Evolutionary conservation across 768 basidiomycete genomes (phyloP), one percentile per base, ranked within the genome.

Genomic region (Pleurotus platypus): DNA sequence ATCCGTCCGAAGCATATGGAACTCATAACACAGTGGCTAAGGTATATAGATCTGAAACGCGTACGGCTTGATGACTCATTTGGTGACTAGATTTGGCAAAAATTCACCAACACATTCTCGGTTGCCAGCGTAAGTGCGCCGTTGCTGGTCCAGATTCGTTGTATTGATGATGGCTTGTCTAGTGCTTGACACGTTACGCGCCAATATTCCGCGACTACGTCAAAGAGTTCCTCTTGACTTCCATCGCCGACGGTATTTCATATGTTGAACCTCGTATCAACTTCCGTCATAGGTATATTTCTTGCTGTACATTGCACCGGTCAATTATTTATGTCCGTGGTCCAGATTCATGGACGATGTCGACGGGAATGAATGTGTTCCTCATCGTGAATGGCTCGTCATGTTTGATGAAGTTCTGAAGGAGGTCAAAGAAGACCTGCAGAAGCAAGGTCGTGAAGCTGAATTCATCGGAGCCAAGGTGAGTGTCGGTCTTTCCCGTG

Each of bases 391-490:
- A 43, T 85, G 83, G 82, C 60, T 89, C 11, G 46, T 70, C 12
- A 77, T 78, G 40, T 86, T 87, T 58, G 78, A 80, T 42, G 64
- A 70, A 15, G 76, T 82, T 7, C 58, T 86, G 13, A 70, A 77
- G 1, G 79, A 83, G 54, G 78, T 88, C 47, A 83, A 80, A 61
- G 72, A 61, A 7, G 76, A 82, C 37, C 71, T 89, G 67, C 72
- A 73, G 40, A 60, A 63, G 22, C 72, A 82, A 67, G 83, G 82
- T 22, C 74, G 85, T 53, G 78, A 73, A 58, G 80, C 80, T 48
- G 82, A 83, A 57, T 89, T 91, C 66, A 67, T 87, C 58, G 87
- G 85, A 24, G 85, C 84, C 8, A 85, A 75, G 70, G 89, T 87
- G 57, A 43, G 70, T 59, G 43, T 58, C 53, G 49, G 16, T 27